Conservation (phyloP, 1,139 yeast genomes). For the Candida sp. region DNA sequence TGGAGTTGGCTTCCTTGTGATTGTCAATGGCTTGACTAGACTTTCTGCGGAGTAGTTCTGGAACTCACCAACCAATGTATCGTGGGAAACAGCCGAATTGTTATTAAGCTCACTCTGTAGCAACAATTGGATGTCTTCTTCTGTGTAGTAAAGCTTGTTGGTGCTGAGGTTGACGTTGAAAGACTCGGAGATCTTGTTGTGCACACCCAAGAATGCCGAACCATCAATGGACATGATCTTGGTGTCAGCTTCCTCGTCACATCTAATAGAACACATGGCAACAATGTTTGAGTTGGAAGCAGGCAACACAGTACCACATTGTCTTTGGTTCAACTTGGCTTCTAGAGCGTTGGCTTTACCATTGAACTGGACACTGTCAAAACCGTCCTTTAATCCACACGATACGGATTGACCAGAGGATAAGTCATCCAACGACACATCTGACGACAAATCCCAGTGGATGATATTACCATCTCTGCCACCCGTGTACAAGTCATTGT, state of each 20-base stretch:
- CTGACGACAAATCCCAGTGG: slow-evolving; percentile 67
- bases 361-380: slow-evolving; percentile 44
- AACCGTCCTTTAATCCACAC: slow-evolving; percentile 54
- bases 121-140: slow-evolving; percentile 32
- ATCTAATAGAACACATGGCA: slow-evolving; percentile 41
- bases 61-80: background rate
- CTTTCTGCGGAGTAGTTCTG: slow-evolving; percentile 7
- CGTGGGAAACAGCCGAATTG: slow-evolving; percentile 30
- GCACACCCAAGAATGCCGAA: slow-evolving; percentile 58
- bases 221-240: slow-evolving; percentile 58
- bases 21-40: slow-evolving; percentile 24
- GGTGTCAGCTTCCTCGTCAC: slow-evolving; percentile 28
- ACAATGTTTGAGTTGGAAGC: slow-evolving; percentile 58
- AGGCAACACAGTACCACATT: slow-evolving; percentile 65
- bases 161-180: slow-evolving; percentile 24
- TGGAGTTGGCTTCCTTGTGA: slow-evolving; percentile 22
- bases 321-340: slow-evolving; percentile 42
- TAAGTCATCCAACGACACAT: slow-evolving; percentile 23
- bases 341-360: slow-evolving; percentile 34
- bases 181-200: slow-evolving; percentile 45
- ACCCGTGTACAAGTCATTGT: slow-evolving; percentile 63
- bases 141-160: slow-evolving; percentile 35
- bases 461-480: slow-evolving; percentile 74
- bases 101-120: slow-evolving; percentile 25
- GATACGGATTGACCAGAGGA: slow-evolving; percentile 19